Base-by-base conservation (phyloP, 129 eudicot species). In the Oenanthe sinensis region DNA sequence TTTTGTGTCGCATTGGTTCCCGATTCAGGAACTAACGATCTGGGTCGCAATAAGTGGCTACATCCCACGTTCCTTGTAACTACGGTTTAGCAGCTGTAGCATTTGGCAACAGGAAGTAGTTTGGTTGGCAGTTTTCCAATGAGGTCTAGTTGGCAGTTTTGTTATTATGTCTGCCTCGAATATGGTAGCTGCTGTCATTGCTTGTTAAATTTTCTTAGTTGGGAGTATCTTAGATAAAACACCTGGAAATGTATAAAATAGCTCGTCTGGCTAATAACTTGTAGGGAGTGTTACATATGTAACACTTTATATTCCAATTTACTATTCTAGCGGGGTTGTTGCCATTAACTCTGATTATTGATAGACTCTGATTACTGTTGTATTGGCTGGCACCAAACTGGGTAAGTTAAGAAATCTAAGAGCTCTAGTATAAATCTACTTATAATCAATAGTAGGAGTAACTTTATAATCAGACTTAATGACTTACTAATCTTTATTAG, bases 321-420 rank as follows among this genome's bases (percentile, higher is more conserved):
- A 74, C 45, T 33, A 75, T 85, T 70, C 70, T 60, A 13, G 52
- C 36, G 48, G 68, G 30, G 42, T 48, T 42, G 36, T 74, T 74
- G 16, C 60, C 30, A 68, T 80, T 42, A 33, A 47, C 16, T 80
- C 80, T 71, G 79, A 71, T 73, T 81, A 46, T 62, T 86, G 81
- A 88, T 65, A 24, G 58, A 15, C 16, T 89, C 50, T 97, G n/a
- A n/a, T n/a, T n/a, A n/a, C 98, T 0, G 84, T 94, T 46, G 98
- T 94, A 63, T 82, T 94, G 48, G 98, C 85, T 73, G 98, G 98
- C 88, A 94, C 98, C 89, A 94, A 94, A 88, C 86, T 90, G 72
- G 98, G 98, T 94, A 88, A 76, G 84, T 74, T 44, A 14, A 46
- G 17, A 12, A 16, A 28, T 26, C 42, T 46, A 26, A 46, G 44